phyloP scores from a whole-genome alignment of 1,284 basidiomycete genomes.

The Malassezia arunalokei region DNA sequence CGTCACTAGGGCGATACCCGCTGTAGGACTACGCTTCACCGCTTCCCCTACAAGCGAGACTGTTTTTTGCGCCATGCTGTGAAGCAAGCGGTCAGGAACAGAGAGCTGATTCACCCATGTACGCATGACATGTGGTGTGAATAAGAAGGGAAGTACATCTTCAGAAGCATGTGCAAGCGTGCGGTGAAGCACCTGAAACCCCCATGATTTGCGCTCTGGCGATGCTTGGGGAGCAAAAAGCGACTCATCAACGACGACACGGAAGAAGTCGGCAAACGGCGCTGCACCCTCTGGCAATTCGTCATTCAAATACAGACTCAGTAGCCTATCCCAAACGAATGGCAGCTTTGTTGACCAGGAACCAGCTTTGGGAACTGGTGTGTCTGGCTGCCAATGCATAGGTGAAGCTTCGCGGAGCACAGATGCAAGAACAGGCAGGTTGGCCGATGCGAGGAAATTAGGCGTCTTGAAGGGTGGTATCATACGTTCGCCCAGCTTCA shows the following conservation, averaged over 20 bases:
- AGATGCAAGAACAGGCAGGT: conserved; percentile 59
- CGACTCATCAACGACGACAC: conserved; percentile 78
- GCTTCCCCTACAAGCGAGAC: conserved; percentile 60
- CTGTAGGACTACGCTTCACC: conserved; percentile 63
- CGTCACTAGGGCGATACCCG: conserved; percentile 72
- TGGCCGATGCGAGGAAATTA: conserved; percentile 58
- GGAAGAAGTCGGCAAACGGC: conserved; percentile 79
- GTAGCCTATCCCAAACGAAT: conserved; percentile 75
- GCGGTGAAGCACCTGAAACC: conserved; percentile 79
- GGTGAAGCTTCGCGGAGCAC: conserved; percentile 47
- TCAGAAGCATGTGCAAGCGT: conserved; percentile 60
- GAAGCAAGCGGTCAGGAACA: conserved; percentile 70
- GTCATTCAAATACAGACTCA: conserved; percentile 58
- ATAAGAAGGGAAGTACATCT: conserved; percentile 66
- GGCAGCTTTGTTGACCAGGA: conserved; percentile 79
- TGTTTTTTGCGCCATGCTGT: conserved; percentile 59
- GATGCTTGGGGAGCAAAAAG: conserved; percentile 74
- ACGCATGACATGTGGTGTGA: conserved; percentile 90
- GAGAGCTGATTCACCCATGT: conserved; percentile 92
- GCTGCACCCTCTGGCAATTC: conserved; percentile 48
- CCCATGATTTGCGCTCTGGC: conserved; percentile 83
- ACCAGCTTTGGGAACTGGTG: conserved; percentile 39
- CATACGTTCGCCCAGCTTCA: conserved; percentile 52
- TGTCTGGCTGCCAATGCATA: conserved; percentile 27
- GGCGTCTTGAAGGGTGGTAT: conserved; percentile 64